These are phyloP conservation scores for Aspergillus mulundensis DNA, from an alignment of 495 filamentous ascomycete genomes.

Conservation along the genomic window DNA sequence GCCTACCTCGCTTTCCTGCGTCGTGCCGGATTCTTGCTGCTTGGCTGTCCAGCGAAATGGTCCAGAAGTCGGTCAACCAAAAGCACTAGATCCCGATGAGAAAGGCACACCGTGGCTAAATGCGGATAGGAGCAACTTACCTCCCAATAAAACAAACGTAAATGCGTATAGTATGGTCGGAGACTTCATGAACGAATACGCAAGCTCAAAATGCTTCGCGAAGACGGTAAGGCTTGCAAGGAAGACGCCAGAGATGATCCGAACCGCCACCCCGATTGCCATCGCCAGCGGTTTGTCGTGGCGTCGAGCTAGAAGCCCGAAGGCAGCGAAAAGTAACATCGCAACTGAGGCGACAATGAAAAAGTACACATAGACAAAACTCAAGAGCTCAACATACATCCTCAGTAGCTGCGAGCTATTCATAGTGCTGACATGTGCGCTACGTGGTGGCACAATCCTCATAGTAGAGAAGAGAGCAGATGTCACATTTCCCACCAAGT, in stretches of 20 bases:
- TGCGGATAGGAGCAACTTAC: constrained; percentile 23
- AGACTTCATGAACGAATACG: constrained; percentile 40
- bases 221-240: constrained; percentile 31
- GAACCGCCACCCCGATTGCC: constrained; percentile 25
- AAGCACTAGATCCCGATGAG: constrained; percentile 28
- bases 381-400: constrained; percentile 39
- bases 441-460: constrained; percentile 33
- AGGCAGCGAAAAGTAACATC: constrained; percentile 35
- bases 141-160: constrained; percentile 31
- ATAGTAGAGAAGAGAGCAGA: constrained; percentile 42
- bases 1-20: constrained; percentile 22
- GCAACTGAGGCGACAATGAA: constrained; percentile 35
- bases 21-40: constrained; percentile 30
- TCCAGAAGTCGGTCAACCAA: constrained; percentile 44
- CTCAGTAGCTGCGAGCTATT: constrained; percentile 29
- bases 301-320: constrained; percentile 27
- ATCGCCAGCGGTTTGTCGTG: constrained; percentile 21
- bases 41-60: constrained; percentile 19
- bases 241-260: constrained; percentile 26
- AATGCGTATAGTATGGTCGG: constrained; percentile 41
- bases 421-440: constrained; percentile 26
- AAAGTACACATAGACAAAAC: constrained; percentile 42
- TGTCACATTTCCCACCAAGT: constrained; percentile 40
- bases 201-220: constrained; percentile 30
- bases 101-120: background rate